Conservation (phyloP, 371 early-diverging fungal genomes). For the Funneliformis caledonium region DNA sequence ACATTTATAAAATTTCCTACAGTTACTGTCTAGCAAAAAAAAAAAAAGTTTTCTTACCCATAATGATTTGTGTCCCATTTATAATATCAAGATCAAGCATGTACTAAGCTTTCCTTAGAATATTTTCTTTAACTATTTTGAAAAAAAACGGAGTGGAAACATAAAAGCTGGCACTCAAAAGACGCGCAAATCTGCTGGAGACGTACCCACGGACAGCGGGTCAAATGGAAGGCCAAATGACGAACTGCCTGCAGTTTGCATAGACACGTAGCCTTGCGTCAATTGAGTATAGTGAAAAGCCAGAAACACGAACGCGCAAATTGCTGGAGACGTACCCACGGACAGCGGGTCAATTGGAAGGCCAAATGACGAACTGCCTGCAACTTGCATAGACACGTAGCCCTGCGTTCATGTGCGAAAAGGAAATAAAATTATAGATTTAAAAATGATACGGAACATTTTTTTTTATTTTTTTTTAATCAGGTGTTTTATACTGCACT, state of each 20-base stretch:
- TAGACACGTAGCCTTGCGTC: constrained; percentile 24
- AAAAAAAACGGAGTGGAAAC: too few relatives aligned
- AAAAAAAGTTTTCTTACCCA: too few relatives aligned
- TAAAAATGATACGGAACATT: too few relatives aligned
- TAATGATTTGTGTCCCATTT: too few relatives aligned
- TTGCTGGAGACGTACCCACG: constrained; percentile 30
- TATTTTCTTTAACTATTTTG: too few relatives aligned
- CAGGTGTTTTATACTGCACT: too few relatives aligned
- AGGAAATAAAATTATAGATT: too few relatives aligned
- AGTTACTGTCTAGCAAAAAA: too few relatives aligned
- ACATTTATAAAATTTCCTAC: too few relatives aligned
- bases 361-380: constrained; percentile 35
- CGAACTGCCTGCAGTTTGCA: constrained; percentile 35
- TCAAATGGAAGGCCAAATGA: constrained; percentile 7
- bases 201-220: constrained; percentile 21
- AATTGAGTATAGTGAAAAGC: constrained; percentile 16
- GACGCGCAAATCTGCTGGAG: constrained; percentile 28
- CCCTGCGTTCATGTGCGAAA: constrained; percentile 1
- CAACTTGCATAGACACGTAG: constrained; percentile 8
- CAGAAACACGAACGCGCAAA: constrained; percentile 25
- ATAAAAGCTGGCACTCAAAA: neutral
- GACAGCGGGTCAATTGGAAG: constrained; percentile 16
- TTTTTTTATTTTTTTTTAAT: too few relatives aligned
- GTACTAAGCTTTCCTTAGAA: too few relatives aligned
- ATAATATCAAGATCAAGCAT: too few relatives aligned